phyloP scores from a whole-genome alignment of 176 grass and related monocot species.

The Carex pumila region DNA sequence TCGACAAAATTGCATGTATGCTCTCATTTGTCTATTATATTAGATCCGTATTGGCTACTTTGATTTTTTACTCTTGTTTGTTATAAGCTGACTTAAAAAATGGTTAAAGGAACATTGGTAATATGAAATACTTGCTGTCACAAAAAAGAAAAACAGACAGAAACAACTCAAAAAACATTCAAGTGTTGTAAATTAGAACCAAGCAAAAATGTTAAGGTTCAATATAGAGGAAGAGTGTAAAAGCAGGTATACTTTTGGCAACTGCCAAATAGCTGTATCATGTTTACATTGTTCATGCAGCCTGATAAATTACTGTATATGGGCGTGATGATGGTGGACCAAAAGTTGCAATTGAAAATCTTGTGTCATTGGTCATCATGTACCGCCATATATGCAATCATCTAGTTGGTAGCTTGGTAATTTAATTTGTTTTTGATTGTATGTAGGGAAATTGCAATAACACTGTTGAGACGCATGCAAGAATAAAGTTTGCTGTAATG shows the following conservation, averaged over 20 bases:
- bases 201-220: background rate
- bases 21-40: constrained; percentile 13
- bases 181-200: background rate
- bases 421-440: constrained; percentile 21
- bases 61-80: background rate
- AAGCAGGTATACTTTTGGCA: background rate
- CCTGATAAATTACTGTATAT: background rate
- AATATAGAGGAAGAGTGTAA: background rate
- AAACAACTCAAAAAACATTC: background rate
- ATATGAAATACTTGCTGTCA: background rate
- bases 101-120: background rate
- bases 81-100: background rate
- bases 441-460: constrained; percentile 36
- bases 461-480: constrained; percentile 43
- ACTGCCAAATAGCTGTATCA: background rate
- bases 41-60: background rate
- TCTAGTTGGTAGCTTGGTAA: constrained; percentile 14
- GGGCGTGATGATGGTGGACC: background rate
- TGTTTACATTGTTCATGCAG: background rate
- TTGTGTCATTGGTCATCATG: background rate
- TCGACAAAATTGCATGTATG: constrained; percentile 45
- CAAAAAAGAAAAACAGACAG: background rate
- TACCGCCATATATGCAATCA: constrained; percentile 12
- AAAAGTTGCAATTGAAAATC: background rate
- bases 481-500: constrained; percentile 75